Base-by-base conservation (phyloP, 257 asterid genomes). In the Agastache rugosa region DNA sequence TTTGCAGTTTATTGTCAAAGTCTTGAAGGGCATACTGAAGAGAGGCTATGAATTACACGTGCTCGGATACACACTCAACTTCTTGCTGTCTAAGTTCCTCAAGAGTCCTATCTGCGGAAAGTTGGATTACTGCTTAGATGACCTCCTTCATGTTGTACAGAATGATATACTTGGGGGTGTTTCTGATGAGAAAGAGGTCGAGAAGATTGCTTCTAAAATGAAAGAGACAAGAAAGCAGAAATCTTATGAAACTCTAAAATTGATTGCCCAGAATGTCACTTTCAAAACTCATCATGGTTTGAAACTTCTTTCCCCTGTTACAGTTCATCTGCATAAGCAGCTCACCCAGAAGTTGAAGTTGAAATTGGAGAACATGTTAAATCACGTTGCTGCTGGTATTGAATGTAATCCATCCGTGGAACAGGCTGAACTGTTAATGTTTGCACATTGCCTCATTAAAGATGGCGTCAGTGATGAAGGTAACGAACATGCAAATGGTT, bases 121-220 rank as follows among this genome's bases (percentile, higher is more conserved):
- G 79, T 79, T 94, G 85, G 98, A 94, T 75, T 87, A 85, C 80
- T 94, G 99, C 75, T 79, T 94, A 66, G 86, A 73, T 20, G 99
- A 92, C 76, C 96, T 94, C 79, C 93, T 94, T 19, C 78, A 84
- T 27, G 83, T 94, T 51, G 86, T 82, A 56, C 85, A 78, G 78
- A 90, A 80, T 70, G 99, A 94, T 81, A 89, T 94, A 73, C 88
- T 94, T 48, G 97, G 97, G 67, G 96, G 80, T 81, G 96, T 94
- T 84, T 90, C 99, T 15, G 97, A 90, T 70, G 92, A 94, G 91
- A 94, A 94, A 85, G 99, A 94, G 67, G 99, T 92, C 67, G 99
- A 94, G 20, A 94, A 92, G 84, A 81, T 92, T 81, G 97, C 99
- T 87, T 89, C 93, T 44, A 94, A 90, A 72, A 92, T 92, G 99